Conservation (phyloP, 148 eudicot genomes). For the Cornus kousa region DNA sequence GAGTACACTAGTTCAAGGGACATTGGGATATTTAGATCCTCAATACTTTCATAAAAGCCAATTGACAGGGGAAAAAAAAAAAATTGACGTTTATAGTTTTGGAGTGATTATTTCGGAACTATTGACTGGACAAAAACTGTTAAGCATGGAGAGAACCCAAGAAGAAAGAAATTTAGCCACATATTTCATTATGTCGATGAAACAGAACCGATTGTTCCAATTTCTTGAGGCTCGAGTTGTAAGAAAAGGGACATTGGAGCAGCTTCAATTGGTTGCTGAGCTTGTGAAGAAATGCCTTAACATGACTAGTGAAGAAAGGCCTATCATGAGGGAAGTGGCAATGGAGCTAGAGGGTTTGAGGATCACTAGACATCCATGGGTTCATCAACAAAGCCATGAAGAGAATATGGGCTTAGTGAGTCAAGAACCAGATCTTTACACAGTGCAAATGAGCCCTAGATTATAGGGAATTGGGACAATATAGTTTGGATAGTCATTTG, state of each 20-base stretch:
- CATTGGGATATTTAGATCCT: conserved; percentile 24
- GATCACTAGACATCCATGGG: conserved; percentile 18
- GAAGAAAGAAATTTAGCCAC: neutral
- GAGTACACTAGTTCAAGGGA: conserved; percentile 9
- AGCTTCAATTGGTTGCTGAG: conserved; percentile 17
- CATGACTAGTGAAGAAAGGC: conserved; percentile 19
- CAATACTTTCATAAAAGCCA: conserved; percentile 21
- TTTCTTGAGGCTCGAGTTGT: neutral
- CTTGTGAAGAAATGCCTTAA: conserved; percentile 23
- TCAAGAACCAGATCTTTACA: neutral
- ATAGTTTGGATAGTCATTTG: neutral
- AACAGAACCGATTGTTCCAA: neutral
- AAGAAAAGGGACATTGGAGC: conserved; percentile 12
- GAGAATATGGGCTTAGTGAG: conserved; percentile 2
- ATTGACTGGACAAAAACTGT: neutral
- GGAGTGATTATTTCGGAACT: neutral
- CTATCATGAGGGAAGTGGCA: conserved; percentile 11
- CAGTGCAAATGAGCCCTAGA: neutral
- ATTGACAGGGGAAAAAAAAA: neutral
- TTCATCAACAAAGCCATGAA: conserved; percentile 9
- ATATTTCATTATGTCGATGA: neutral
- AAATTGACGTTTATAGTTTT: conserved; percentile 2
- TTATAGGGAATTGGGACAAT: neutral
- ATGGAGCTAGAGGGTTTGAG: conserved; percentile 2
- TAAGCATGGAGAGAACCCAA: neutral